Conservation (phyloP, 2,329 filamentous ascomycete species). For the Diaporthe vexans region DNA sequence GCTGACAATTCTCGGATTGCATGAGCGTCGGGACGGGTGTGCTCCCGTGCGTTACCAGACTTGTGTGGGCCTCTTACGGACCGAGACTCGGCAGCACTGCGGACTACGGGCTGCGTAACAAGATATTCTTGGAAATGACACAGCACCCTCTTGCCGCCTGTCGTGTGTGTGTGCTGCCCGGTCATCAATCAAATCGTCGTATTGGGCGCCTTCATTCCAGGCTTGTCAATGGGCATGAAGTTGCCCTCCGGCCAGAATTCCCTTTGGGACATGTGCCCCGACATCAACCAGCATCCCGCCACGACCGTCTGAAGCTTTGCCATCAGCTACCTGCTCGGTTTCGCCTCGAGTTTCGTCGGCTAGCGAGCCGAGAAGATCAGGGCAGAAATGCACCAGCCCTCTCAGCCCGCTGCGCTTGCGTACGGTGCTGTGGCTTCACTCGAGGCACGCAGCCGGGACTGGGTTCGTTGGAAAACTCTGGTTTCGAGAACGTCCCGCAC, state of each 20-base stretch:
- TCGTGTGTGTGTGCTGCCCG: constrained; percentile 1
- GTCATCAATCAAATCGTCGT: background rate
- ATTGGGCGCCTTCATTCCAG: background rate
- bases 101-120: background rate
- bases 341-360: constrained; percentile 37
- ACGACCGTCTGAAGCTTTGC: constrained; percentile 4
- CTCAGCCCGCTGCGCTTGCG: background rate
- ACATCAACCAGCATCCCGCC: background rate
- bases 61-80: constrained; percentile 29
- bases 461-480: constrained; percentile 26
- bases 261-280: constrained; percentile 23
- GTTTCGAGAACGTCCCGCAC: constrained; percentile 32
- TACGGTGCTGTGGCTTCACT: constrained; percentile 5
- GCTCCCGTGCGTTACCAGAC: constrained; percentile 9
- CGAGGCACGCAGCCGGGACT: constrained; percentile 7
- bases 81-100: constrained; percentile 29
- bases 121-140: constrained; percentile 37
- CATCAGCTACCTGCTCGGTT: constrained; percentile 26
- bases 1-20: constrained; percentile 13
- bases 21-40: constrained; percentile 18
- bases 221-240: constrained; percentile 16
- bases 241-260: constrained; percentile 20
- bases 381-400: constrained; percentile 4
- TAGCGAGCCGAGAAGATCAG: constrained; percentile 35
- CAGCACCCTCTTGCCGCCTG: constrained; percentile 25